Evolutionary conservation across 805 yeast species (phyloP).

Genomic region (Starmerella floricola): DNA sequence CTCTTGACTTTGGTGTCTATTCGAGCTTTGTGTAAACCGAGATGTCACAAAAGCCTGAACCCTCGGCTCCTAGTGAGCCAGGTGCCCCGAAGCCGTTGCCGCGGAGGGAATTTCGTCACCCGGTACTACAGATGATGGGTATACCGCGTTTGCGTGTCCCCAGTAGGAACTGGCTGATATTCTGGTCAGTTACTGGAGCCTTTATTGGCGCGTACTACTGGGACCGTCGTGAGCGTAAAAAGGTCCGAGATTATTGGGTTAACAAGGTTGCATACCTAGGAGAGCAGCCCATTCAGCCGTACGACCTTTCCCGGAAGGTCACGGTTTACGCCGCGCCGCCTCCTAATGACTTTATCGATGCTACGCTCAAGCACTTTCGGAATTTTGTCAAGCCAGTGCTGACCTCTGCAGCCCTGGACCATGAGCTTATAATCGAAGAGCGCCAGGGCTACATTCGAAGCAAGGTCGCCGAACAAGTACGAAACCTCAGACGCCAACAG

Average conservation of each 20-base stretch:
- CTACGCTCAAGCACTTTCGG: constrained; percentile 59
- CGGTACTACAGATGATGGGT: constrained; percentile 78
- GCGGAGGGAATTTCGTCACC: constrained; percentile 33
- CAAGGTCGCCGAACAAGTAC: constrained; percentile 68
- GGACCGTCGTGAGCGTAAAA: constrained; percentile 63
- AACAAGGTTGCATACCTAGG: constrained; percentile 45
- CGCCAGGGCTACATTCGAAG: constrained; percentile 84
- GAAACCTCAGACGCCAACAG: constrained; percentile 47
- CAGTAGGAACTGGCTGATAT: constrained; percentile 84
- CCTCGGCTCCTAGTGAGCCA: neutral
- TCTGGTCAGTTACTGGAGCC: constrained; percentile 58
- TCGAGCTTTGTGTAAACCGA: too few relatives aligned
- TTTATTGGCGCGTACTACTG: constrained; percentile 66
- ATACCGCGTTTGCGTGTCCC: constrained; percentile 68
- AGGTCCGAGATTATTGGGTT: constrained; percentile 54
- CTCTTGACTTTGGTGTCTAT: too few relatives aligned
- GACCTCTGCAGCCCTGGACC: constrained; percentile 75
- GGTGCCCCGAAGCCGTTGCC: neutral
- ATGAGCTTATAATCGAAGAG: constrained; percentile 54
- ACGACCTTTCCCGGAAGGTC: constrained; percentile 57
- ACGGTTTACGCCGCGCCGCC: constrained; percentile 91
- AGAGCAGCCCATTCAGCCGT: constrained; percentile 35
- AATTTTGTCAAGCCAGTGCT: constrained; percentile 75
- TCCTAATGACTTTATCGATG: constrained; percentile 78
- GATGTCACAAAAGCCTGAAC: neutral